These are phyloP conservation scores for Melastoma candidum DNA, from an alignment of 441 rosid species.

Conservation along the genomic window DNA sequence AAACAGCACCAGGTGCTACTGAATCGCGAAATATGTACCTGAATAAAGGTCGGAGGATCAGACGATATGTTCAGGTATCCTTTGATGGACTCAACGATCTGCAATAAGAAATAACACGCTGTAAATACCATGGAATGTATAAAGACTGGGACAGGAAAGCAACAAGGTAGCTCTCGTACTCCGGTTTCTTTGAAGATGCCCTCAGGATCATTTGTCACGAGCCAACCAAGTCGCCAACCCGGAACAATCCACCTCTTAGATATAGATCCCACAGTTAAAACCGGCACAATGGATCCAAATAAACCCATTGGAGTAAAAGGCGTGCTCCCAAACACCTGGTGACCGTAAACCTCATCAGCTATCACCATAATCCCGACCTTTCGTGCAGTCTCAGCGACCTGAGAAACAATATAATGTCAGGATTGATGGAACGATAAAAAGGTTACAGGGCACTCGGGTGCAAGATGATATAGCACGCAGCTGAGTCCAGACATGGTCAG, in stretches of 20 bases:
- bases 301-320: constrained; percentile 55
- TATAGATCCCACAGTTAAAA: constrained; percentile 48
- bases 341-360: constrained; percentile 56
- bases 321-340: constrained; percentile 35
- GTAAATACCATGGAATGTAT: background rate
- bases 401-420: background rate
- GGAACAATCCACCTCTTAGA: constrained; percentile 75
- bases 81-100: constrained; percentile 35
- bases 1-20: background rate
- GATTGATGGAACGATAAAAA: too few species aligned
- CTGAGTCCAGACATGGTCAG: too few species aligned
- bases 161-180: constrained; percentile 14
- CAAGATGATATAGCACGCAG: too few species aligned
- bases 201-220: constrained; percentile 32
- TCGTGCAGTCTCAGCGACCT: constrained; percentile 49
- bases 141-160: background rate
- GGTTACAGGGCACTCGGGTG: too few species aligned
- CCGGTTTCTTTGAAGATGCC: constrained; percentile 31
- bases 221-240: constrained; percentile 67
- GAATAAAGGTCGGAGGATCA: constrained; percentile 57
- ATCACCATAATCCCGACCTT: constrained; percentile 61
- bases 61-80: constrained; percentile 28
- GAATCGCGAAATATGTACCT: constrained; percentile 32
- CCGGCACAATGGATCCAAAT: constrained; percentile 44
- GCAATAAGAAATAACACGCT: constrained; percentile 5